Base-by-base conservation (phyloP, 2,329 filamentous ascomycete species). In the Colletotrichum abscissum region DNA sequence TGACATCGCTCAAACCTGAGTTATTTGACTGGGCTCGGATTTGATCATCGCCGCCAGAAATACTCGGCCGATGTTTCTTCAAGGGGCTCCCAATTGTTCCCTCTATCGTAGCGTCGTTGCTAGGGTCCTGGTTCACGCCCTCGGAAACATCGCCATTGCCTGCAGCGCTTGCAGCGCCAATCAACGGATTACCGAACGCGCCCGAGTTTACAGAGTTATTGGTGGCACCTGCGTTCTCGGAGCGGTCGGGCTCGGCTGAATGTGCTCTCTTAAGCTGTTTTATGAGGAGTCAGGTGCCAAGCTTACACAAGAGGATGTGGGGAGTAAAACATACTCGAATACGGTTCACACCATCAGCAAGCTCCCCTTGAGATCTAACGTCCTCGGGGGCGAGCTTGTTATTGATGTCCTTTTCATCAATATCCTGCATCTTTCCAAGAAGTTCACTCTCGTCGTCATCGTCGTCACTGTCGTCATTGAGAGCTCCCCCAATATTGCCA, bases 341-440 rank as follows among this genome's bases (percentile, higher is more conserved):
- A 77, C 94, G 92, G 78, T 94, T 90, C 63, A 97, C 93, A 60
- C 94, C 93, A 75, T 95, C 94, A 55, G 93, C 92, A 67, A 97
- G 86, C 81, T 96, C 94, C 63, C 92, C 92, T 67, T 92, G 90
- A 77, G 91, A 91, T 76, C 90, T 89, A 65, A 90, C 91, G 79
- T 96, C 94, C 75, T 96, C 94, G 1, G 92, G 90, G 7, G 87
- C 91, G 46, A 94, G 83, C 78, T 90, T 88, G 62, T 86, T 84
- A 76, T 89, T 88, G 67, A 87, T 83, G 63, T 92, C 88, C 80
- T 91, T 91, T 77, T 92, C 90, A 66, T 91, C 88, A 38, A 88
- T 82, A 60, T 93, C 91, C 42, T 90, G 89, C 84, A 92, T 90
- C 81, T 93, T 94, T 76, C 85, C 86, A 33, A 93, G 82, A 63